Conservation (phyloP, 2,329 filamentous ascomycete species). For the Phialophora tarda region DNA sequence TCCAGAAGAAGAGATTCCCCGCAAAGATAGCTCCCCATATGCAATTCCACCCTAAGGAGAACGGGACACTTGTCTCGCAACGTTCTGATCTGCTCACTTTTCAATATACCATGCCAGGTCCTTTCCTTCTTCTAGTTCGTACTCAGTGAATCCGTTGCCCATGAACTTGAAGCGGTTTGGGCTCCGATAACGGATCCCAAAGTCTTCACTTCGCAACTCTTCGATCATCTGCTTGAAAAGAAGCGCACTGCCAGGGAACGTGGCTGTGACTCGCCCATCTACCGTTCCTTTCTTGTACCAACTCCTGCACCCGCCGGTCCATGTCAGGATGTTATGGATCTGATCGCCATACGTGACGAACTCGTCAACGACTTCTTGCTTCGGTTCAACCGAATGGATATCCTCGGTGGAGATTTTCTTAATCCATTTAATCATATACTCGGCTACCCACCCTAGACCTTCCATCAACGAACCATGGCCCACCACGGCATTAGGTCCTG, state of each 20-base stretch:
- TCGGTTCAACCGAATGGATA: constrained; percentile 43
- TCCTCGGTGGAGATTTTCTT: constrained; percentile 44
- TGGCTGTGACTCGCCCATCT: constrained; percentile 31
- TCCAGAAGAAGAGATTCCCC: no score
- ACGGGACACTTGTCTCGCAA: no score
- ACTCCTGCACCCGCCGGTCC: constrained; percentile 31
- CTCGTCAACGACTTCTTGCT: constrained; percentile 42
- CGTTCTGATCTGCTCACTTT: no score
- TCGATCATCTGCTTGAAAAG: constrained; percentile 43
- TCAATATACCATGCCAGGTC: constrained; percentile 42
- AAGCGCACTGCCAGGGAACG: constrained; percentile 39
- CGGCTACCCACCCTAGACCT: constrained; percentile 38
- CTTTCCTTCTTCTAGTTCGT: constrained; percentile 48
- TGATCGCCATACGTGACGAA: constrained; percentile 45
- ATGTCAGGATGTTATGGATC: constrained; percentile 44
- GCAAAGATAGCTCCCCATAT: no score
- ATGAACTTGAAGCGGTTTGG: constrained; percentile 45
- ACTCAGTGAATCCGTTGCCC: constrained; percentile 47
- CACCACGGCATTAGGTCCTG: constrained; percentile 42
- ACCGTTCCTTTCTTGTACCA: constrained; percentile 34
- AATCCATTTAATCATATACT: constrained; percentile 44
- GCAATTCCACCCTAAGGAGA: no score
- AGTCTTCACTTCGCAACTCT: constrained; percentile 42
- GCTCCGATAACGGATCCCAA: constrained; percentile 16
- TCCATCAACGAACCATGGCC: constrained; percentile 42